Conservation (phyloP, 495 filamentous ascomycete species). For the Xanthoparmelia taractica region DNA sequence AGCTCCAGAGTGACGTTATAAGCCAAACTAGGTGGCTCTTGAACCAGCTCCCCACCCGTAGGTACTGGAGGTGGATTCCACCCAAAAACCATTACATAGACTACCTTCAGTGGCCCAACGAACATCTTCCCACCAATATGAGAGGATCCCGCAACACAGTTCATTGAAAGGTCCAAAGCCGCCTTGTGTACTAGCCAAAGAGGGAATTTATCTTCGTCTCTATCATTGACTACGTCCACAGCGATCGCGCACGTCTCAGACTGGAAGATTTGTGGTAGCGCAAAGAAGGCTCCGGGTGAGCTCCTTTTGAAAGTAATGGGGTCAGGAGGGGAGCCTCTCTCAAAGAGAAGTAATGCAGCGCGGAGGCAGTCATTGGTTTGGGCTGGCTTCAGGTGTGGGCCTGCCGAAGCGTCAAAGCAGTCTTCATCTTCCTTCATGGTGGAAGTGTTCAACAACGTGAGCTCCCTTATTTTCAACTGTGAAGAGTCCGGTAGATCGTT, state of each 20-base stretch:
- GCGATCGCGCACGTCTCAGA: background rate
- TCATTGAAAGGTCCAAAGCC: background rate
- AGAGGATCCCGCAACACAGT: background rate
- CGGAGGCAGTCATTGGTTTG: background rate
- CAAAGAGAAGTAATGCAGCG: background rate
- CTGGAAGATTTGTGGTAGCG: background rate
- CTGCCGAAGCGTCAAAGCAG: background rate
- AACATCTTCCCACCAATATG: background rate
- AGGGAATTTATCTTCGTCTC: background rate
- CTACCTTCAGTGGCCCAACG: background rate
- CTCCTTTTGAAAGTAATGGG: background rate
- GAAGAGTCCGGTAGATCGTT: background rate
- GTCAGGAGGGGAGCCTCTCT: background rate
- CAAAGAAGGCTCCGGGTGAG: background rate
- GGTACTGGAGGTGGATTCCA: background rate
- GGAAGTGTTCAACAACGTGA: background rate
- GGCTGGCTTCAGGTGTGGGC: background rate
- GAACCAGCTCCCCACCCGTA: background rate
- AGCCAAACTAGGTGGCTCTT: background rate
- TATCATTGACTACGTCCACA: background rate
- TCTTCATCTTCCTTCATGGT: background rate
- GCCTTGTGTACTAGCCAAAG: background rate
- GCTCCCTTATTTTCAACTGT: background rate
- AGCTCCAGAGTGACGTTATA: background rate
- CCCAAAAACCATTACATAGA: background rate